Base-by-base conservation (phyloP, 2,329 filamentous ascomycete species). In the Colletotrichum filicis region DNA sequence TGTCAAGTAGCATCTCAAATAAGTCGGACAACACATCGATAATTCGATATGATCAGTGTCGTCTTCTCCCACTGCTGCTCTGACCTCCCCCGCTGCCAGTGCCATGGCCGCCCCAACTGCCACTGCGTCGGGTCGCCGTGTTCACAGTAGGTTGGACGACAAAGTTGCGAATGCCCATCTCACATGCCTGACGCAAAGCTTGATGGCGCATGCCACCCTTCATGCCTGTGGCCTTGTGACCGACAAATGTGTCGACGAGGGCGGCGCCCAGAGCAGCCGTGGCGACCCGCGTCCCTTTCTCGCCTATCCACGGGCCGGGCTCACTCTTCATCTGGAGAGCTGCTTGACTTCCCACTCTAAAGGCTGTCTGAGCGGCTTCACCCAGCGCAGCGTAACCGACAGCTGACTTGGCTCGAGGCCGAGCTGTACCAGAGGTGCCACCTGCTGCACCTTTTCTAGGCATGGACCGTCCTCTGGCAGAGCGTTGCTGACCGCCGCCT, bases 181-280 rank as follows among this genome's bases (percentile, higher is more conserved):
- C 70, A 35, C 66, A 69, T 55, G 74, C 74, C 60, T 75, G 73
- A 5, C 73, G 73, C 63, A 75, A 66, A 28, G 73, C 74, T 37
- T 73, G 68, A 53, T 75, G 74, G 14, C 74, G 73, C 74, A 74
- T 74, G 24, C 74, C 74, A 28, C 74, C 74, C 28, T 68, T 73
- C 60, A 75, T 71, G 12, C 62, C 63, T 24, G 79, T 77, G 14
- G 81, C 77, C 76, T 82, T 83, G 66, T 80, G 76, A 2, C 79
- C 79, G 59, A 86, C 82, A 37, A 88, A 83, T 0, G 85, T 85
- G 70, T 88, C 86, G 52, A 87, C 83, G 22, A 87, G 78, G 0
- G 86, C 87, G 1, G 87, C 86, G 22, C 86, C 85, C 1, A 88
- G 72, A 2, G 86, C 87, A 2, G 86, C 86, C 2, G 85, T 85